Evolutionary conservation across 2,329 filamentous ascomycete species (phyloP).

Genomic region (Xylariales sp.): DNA sequence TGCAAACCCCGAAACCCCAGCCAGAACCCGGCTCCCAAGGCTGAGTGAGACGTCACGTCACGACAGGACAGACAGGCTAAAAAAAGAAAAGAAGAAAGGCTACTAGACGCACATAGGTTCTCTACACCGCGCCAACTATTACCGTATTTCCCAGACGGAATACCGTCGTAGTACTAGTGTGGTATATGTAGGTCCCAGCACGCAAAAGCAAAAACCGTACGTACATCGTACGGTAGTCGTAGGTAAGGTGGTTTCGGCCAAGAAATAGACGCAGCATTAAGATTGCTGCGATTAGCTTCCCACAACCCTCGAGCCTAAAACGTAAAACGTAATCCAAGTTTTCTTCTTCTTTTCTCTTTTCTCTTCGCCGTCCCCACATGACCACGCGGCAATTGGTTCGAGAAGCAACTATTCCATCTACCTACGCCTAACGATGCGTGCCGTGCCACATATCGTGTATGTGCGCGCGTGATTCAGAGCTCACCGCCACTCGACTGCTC

Average conservation of each 20-base stretch:
- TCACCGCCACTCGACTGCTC: too few relatives aligned
- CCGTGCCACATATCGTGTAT: background rate
- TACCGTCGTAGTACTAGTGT: too few relatives aligned
- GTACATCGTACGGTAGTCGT: too few relatives aligned
- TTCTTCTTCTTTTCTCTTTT: too few relatives aligned
- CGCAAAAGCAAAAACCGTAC: background rate
- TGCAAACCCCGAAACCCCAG: background rate
- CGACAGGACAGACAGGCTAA: background rate
- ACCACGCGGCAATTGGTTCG: background rate
- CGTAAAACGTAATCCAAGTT: background rate
- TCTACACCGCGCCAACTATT: too few relatives aligned
- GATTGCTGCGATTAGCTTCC: background rate
- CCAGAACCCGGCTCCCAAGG: background rate
- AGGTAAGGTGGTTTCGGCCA: background rate
- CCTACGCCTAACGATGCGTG: background rate
- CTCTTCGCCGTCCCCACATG: background rate
- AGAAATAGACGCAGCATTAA: background rate
- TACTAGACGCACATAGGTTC: background rate
- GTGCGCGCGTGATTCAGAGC: too few relatives aligned
- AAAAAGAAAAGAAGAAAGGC: background rate
- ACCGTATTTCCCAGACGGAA: too few relatives aligned
- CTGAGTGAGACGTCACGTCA: conserved; percentile 5
- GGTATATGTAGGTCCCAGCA: background rate
- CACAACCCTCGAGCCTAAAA: background rate
- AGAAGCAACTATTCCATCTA: background rate